phyloP scores from a whole-genome alignment of 2,329 filamentous ascomycete species.

The Cryphonectria carpinicola region DNA sequence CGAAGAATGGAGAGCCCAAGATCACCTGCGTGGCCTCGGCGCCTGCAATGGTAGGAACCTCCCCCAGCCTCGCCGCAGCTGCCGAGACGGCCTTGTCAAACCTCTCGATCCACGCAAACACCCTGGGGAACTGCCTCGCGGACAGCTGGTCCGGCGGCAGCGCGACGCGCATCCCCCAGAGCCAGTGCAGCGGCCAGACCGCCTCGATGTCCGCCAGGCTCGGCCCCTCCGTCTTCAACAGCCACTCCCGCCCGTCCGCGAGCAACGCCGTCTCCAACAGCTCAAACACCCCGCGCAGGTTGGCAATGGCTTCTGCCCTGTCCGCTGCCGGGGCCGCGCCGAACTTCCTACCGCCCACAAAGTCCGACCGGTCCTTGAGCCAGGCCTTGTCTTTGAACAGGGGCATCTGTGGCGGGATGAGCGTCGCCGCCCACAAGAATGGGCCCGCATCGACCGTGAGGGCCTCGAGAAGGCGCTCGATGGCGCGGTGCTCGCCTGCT shows the following conservation, averaged over 20 bases:
- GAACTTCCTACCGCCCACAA: slow-evolving; percentile 33
- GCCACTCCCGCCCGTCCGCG: slow-evolving; percentile 68
- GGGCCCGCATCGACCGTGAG: slow-evolving; percentile 61
- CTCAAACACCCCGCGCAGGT: slow-evolving; percentile 57
- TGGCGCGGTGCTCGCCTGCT: slow-evolving; percentile 45
- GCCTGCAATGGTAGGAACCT: slow-evolving; percentile 52
- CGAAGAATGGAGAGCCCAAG: slow-evolving; percentile 48
- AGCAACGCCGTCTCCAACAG: slow-evolving; percentile 66
- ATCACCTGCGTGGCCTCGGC: slow-evolving; percentile 57
- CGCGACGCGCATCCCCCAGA: slow-evolving; percentile 57
- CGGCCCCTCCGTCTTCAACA: slow-evolving; percentile 57
- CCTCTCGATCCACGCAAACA: slow-evolving; percentile 67
- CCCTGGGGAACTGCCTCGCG: slow-evolving; percentile 56
- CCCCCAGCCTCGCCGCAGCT: slow-evolving; percentile 42
- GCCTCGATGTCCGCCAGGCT: slow-evolving; percentile 71
- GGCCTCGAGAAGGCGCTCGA: slow-evolving; percentile 59
- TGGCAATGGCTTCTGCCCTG: slow-evolving; percentile 59
- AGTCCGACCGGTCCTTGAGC: slow-evolving; percentile 57
- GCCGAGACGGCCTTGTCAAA: slow-evolving; percentile 55
- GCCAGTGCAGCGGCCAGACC: slow-evolving; percentile 71
- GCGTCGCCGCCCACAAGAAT: slow-evolving; percentile 55
- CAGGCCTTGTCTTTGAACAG: slow-evolving; percentile 62
- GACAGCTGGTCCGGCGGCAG: slow-evolving; percentile 59
- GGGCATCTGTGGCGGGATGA: slow-evolving; percentile 61
- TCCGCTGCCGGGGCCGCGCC: slow-evolving; percentile 33